These are phyloP conservation scores for Pythium volutum DNA, from an alignment of 352 stramenopile genomes.

Conservation along the genomic window DNA sequence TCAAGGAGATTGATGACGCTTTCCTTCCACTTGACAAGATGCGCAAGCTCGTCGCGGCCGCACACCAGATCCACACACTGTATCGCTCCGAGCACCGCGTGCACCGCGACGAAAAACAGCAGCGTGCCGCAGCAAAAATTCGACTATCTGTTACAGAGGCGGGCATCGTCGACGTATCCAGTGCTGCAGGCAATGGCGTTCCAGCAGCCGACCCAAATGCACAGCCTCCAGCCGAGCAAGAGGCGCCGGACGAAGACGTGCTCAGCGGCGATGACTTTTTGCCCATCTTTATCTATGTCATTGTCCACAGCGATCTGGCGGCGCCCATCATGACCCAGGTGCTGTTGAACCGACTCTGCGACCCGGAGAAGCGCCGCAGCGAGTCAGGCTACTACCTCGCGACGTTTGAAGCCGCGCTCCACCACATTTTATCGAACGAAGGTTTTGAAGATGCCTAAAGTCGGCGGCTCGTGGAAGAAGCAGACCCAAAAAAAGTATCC, in stretches of 20 bases:
- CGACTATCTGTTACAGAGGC: conserved; percentile 11
- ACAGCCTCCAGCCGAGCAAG: background rate
- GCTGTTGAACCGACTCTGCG: conserved; percentile 78
- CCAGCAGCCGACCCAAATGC: background rate
- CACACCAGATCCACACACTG: conserved; percentile 68
- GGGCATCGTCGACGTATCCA: background rate
- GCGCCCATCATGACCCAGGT: conserved; percentile 79
- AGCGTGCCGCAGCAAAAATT: background rate
- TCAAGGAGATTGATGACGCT: conserved; percentile 82
- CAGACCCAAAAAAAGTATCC: background rate
- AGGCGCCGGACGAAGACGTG: conserved; percentile 51
- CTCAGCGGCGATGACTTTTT: conserved; percentile 84
- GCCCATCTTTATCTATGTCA: conserved; percentile 89
- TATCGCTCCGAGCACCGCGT: conserved; percentile 64
- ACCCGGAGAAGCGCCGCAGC: conserved; percentile 79
- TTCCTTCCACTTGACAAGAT: conserved; percentile 83
- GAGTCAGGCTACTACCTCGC: conserved; percentile 88
- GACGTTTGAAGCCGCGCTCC: conserved; percentile 76
- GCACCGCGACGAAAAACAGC: conserved; percentile 15
- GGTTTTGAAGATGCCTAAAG: conserved; percentile 28
- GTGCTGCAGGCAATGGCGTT: background rate
- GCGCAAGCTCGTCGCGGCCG: conserved; percentile 70
- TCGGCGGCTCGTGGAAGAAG: too few species aligned
- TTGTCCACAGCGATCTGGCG: conserved; percentile 76
- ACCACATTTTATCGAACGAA: conserved; percentile 76